Conservation (phyloP, 2,329 filamentous ascomycete species). For the Penicillium decumbens region DNA sequence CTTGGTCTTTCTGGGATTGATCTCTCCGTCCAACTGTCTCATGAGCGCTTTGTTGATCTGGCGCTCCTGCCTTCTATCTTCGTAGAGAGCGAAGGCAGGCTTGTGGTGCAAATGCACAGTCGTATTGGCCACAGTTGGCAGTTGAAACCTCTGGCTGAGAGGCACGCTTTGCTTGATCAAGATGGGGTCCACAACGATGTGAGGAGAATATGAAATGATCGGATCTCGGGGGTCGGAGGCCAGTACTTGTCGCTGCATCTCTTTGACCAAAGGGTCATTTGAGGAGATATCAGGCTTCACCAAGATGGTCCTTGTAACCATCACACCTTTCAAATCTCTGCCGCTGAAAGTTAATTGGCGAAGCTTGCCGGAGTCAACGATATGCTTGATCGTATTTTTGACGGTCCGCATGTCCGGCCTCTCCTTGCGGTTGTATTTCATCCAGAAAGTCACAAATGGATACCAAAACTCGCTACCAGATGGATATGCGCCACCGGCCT, state of each 20-base stretch:
- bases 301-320: conserved; percentile 50
- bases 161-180: conserved; percentile 28
- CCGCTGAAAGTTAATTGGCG: conserved; percentile 52
- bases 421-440: conserved; percentile 41
- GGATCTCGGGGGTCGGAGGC: conserved; percentile 33
- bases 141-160: conserved; percentile 5
- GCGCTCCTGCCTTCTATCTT: conserved; percentile 27
- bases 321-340: conserved; percentile 44
- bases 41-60: conserved; percentile 26
- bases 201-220: conserved; percentile 43
- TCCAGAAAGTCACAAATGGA: conserved; percentile 53
- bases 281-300: conserved; percentile 45
- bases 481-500: conserved; percentile 54
- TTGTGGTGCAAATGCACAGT: conserved; percentile 37
- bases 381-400: conserved; percentile 46
- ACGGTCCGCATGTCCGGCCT: conserved; percentile 53
- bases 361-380: conserved; percentile 50
- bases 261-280: conserved; percentile 44
- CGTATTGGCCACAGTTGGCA: conserved; percentile 33
- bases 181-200: conserved; percentile 37
- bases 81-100: conserved; percentile 28
- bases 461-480: conserved; percentile 52
- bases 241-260: conserved; percentile 50
- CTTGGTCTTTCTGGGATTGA: not conserved
- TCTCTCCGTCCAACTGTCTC: conserved; percentile 13